Evolutionary conservation across 306 rosid species (phyloP).

Genomic region (Vicia faba): DNA sequence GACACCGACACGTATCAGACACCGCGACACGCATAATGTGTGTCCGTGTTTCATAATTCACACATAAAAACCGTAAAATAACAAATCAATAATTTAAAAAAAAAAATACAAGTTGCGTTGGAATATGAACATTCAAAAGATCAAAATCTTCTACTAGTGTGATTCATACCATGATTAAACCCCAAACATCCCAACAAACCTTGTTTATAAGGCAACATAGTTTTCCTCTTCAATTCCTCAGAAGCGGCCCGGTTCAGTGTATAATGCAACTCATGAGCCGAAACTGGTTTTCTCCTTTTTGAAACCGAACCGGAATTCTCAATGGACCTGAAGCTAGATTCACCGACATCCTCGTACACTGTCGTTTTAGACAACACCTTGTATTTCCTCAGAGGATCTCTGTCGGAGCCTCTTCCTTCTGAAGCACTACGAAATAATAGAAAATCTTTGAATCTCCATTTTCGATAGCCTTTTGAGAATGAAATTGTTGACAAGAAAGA

Average conservation of each 20-base stretch:
- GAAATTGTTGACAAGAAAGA: slow-evolving; percentile 68
- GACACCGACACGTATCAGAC: too few relatives aligned
- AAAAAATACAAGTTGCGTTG: slow-evolving; percentile 27
- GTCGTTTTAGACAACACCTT: slow-evolving; percentile 50
- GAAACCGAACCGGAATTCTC: slow-evolving; percentile 68
- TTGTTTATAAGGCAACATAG: slow-evolving; percentile 83
- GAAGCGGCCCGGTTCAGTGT: slow-evolving; percentile 87
- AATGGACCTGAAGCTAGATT: slow-evolving; percentile 73
- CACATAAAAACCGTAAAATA: neutral
- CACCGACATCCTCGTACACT: slow-evolving; percentile 53
- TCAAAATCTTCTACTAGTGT: slow-evolving; percentile 54
- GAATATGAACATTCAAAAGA: slow-evolving; percentile 57
- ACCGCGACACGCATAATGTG: too few relatives aligned
- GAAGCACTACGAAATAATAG: slow-evolving; percentile 84
- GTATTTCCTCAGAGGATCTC: slow-evolving; percentile 58
- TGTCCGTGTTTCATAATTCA: too few relatives aligned
- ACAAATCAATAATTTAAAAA: neutral
- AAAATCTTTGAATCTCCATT: slow-evolving; percentile 76
- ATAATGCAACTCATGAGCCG: slow-evolving; percentile 88
- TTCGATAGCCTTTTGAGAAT: slow-evolving; percentile 58
- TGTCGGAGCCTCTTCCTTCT: slow-evolving; percentile 72
- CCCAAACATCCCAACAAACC: slow-evolving; percentile 85
- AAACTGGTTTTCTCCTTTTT: slow-evolving; percentile 64
- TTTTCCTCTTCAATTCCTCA: slow-evolving; percentile 85
- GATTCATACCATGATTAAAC: slow-evolving; percentile 62